Percentiles rank a stretch among this genome's conserved stretches.
phyloP scores from a whole-genome alignment of 257 asterid genomes.

The Rehmannia glutinosa region DNA sequence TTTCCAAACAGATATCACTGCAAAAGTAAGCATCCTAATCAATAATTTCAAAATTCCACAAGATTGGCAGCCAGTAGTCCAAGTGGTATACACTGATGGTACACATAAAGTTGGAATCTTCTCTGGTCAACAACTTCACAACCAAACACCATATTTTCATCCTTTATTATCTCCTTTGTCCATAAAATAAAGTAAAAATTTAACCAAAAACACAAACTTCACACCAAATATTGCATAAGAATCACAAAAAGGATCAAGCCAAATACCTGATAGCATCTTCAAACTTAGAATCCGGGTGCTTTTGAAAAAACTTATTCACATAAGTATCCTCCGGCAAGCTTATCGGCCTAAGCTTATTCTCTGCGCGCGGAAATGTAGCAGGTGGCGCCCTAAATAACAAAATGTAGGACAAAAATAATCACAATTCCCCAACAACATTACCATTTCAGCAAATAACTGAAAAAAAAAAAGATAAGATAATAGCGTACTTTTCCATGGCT shows the following conservation, averaged over 20 bases:
- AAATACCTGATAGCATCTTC: slow-evolving; percentile 79
- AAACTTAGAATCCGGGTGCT: slow-evolving; percentile 62
- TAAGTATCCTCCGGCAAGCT: slow-evolving; percentile 77
- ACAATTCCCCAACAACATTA: not conserved
- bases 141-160: not conserved
- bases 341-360: slow-evolving; percentile 63
- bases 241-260: not conserved
- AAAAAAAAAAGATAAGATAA: not conserved
- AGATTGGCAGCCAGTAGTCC: not conserved
- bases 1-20: not conserved
- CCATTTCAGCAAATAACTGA: not conserved
- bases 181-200: not conserved
- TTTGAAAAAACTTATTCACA: slow-evolving; percentile 58
- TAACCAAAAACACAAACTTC: not conserved
- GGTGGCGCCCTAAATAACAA: slow-evolving; percentile 72
- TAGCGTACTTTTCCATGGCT: slow-evolving; percentile 79
- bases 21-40: not conserved
- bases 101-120: not conserved
- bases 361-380: slow-evolving; percentile 68
- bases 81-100: not conserved
- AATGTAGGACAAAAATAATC: not conserved
- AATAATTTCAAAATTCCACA: not conserved
- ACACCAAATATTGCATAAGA: not conserved
- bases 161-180: not conserved
- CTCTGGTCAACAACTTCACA: not conserved